Percentiles rank a stretch among this genome's conserved stretches.
Conservation (phyloP, 1,139 yeast species). For the Yamadazyma sp. region DNA sequence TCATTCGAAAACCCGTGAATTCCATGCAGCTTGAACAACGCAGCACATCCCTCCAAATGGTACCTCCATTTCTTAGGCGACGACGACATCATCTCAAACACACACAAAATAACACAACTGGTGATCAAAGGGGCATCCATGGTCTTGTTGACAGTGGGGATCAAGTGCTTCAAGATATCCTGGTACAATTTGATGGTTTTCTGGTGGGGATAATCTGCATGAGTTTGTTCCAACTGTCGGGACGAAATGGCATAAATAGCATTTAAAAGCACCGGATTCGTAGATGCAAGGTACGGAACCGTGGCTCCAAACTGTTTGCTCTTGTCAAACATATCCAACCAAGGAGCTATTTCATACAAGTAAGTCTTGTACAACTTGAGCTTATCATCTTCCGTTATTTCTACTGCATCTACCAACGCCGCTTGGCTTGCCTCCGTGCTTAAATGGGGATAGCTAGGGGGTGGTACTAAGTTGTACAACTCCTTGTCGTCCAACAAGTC, state of each 20-base stretch:
- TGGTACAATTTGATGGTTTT: slow-evolving; percentile 24
- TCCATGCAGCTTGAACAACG: slow-evolving; percentile 32
- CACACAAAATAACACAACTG: slow-evolving; percentile 32
- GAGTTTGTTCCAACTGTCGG: slow-evolving; percentile 25
- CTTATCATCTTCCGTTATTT: slow-evolving; percentile 17
- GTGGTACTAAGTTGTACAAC: slow-evolving; percentile 4
- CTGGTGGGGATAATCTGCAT: slow-evolving; percentile 14
- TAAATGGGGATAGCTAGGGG: neutral
- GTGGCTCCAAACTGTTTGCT: slow-evolving; percentile 26
- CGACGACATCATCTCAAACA: slow-evolving; percentile 34
- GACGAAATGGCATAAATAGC: slow-evolving; percentile 30
- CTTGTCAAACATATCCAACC: slow-evolving; percentile 35
- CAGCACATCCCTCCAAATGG: slow-evolving; percentile 38
- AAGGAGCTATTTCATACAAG: slow-evolving; percentile 31
- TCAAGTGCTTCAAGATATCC: slow-evolving; percentile 22
- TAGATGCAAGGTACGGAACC: slow-evolving; percentile 22
- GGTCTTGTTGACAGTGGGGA: slow-evolving; percentile 27
- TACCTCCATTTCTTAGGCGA: slow-evolving; percentile 34
- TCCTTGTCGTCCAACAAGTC: slow-evolving; percentile 12
- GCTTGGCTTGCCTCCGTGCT: neutral
- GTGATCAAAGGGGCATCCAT: slow-evolving; percentile 21
- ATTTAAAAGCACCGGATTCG: slow-evolving; percentile 20
- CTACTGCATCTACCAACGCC: neutral
- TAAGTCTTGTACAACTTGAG: slow-evolving; percentile 23
- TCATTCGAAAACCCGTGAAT: slow-evolving; percentile 34